Evolutionary conservation across 345 rosid genomes (phyloP).

Genomic region (Melastoma malabathricum): DNA sequence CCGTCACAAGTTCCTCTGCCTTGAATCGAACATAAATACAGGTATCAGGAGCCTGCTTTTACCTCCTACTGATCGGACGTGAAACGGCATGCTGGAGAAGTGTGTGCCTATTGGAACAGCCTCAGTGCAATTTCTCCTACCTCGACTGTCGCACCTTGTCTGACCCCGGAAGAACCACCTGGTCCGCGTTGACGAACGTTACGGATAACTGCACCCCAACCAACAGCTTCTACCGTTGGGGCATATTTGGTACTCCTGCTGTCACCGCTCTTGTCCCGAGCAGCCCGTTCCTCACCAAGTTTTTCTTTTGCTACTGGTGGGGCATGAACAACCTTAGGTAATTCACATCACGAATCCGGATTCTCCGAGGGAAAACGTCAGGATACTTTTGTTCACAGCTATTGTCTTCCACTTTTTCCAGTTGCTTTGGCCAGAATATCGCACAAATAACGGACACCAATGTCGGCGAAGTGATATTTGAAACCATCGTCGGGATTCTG

Average conservation of each 20-base stretch:
- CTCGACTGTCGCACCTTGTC: slow-evolving; percentile 14
- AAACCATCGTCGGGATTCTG: slow-evolving; percentile 15
- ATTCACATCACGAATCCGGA: no score
- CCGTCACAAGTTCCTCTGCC: background rate
- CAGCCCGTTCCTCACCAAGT: slow-evolving; percentile 18
- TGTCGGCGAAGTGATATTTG: slow-evolving; percentile 20
- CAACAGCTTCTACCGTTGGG: slow-evolving; percentile 8
- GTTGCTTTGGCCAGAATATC: slow-evolving; percentile 34
- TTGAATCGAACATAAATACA: slow-evolving; percentile 1
- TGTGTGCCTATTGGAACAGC: slow-evolving; percentile 15
- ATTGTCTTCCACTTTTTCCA: slow-evolving; percentile 2
- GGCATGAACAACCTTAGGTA: slow-evolving; percentile 27
- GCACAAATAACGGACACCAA: slow-evolving; percentile 12
- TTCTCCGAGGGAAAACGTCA: no score
- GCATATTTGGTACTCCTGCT: slow-evolving; percentile 11
- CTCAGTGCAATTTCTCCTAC: slow-evolving; percentile 10
- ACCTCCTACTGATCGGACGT: slow-evolving; percentile 19
- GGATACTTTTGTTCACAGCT: no score
- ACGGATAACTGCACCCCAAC: slow-evolving; percentile 18
- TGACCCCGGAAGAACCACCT: background rate
- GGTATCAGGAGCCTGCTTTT: slow-evolving; percentile 28
- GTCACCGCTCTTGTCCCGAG: slow-evolving; percentile 6
- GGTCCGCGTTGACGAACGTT: slow-evolving; percentile 8
- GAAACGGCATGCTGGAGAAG: slow-evolving; percentile 22
- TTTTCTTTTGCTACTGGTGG: slow-evolving; percentile 24